Conservation (phyloP, 1,284 basidiomycete species). For the Pterulicium gracile region DNA sequence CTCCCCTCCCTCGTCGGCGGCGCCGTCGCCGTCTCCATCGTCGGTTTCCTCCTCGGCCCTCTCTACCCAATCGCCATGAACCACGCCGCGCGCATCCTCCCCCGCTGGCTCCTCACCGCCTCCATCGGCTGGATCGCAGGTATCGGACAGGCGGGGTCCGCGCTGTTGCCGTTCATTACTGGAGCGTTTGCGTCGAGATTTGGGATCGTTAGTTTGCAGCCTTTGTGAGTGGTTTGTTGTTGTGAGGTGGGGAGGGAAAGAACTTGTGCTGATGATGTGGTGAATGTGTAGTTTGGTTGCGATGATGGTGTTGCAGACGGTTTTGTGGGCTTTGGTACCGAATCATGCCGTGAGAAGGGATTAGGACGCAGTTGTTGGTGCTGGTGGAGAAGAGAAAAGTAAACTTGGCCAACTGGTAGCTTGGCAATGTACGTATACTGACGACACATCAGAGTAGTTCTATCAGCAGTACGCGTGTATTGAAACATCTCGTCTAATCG, state of each 20-base stretch:
- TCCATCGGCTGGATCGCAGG: conserved; percentile 46
- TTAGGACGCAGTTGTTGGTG: too few relatives aligned
- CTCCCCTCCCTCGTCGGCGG: conserved; percentile 41
- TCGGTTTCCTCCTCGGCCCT: conserved; percentile 43
- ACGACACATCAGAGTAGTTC: too few relatives aligned
- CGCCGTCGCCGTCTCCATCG: conserved; percentile 40
- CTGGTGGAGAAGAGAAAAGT: too few relatives aligned
- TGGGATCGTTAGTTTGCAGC: conserved; percentile 16
- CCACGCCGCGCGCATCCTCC: conserved; percentile 34
- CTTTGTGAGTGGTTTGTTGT: conserved; percentile 1
- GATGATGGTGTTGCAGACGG: neutral
- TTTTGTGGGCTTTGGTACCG: neutral
- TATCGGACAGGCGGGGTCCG: conserved; percentile 36
- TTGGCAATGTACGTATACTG: too few relatives aligned
- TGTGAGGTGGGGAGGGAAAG: too few relatives aligned
- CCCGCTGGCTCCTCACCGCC: conserved; percentile 39
- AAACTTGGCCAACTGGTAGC: too few relatives aligned
- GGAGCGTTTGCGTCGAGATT: conserved; percentile 35
- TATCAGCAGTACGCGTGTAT: too few relatives aligned
- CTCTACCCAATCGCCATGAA: conserved; percentile 47
- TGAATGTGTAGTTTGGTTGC: neutral
- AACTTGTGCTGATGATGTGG: too few relatives aligned
- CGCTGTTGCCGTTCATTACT: conserved; percentile 20
- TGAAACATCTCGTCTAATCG: too few relatives aligned
- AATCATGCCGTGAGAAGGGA: neutral